A percentile compares a stretch with the other conserved stretches of the same genome.
Evolutionary conservation across 2,329 filamentous ascomycete genomes (phyloP).

Genomic region (Colletotrichum scovillei): DNA sequence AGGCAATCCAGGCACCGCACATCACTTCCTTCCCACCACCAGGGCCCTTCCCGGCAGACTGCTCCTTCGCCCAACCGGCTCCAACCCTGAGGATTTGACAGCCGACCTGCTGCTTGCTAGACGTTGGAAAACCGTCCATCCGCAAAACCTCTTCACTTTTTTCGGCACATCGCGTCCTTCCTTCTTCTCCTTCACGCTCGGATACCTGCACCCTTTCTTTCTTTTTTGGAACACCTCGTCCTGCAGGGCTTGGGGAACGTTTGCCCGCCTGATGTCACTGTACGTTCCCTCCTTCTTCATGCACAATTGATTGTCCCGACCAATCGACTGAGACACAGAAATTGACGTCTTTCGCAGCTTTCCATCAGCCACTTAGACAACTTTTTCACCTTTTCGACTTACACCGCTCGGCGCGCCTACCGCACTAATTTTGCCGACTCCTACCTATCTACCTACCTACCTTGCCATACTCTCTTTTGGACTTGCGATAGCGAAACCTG

Average conservation of each 20-base stretch:
- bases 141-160: constrained; percentile 19
- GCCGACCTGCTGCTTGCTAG: not conserved
- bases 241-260: constrained; percentile 13
- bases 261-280: constrained; percentile 33
- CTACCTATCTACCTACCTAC: not conserved
- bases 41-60: constrained; percentile 29
- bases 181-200: constrained; percentile 23
- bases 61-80: constrained; percentile 26
- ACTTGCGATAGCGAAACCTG: not conserved
- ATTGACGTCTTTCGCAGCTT: constrained; percentile 26
- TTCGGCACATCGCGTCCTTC: constrained; percentile 25
- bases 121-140: constrained; percentile 20
- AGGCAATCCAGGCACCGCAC: not conserved
- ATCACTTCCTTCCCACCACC: constrained; percentile 12
- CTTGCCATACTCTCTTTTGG: not conserved
- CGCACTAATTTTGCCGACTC: not conserved
- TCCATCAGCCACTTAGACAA: constrained; percentile 24
- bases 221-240: not conserved
- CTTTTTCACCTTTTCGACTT: constrained; percentile 2
- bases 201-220: not conserved
- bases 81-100: constrained; percentile 17
- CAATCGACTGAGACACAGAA: constrained; percentile 21
- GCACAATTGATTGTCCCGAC: constrained; percentile 1
- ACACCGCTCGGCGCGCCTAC: constrained; percentile 14
- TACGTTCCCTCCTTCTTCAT: constrained; percentile 16